Evolutionary conservation across 192 early-diverging fungal genomes (phyloP).

Genomic region (Phlyctochytrium planicorne): DNA sequence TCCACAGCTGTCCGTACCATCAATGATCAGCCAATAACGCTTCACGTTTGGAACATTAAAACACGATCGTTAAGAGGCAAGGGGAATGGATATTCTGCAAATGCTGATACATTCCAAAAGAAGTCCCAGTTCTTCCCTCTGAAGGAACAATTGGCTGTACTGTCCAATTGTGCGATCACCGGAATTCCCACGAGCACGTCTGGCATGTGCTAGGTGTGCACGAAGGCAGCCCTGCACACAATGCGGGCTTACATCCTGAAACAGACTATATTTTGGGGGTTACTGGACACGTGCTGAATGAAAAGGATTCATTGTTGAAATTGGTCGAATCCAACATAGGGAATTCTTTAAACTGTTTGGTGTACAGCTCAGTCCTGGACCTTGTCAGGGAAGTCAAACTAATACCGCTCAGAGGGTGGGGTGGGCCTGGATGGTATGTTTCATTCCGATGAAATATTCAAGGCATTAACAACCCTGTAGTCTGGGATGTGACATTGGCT

Average conservation of each 20-base stretch:
- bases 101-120: too few relatives aligned
- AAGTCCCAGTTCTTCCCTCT: background rate
- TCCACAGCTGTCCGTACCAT: too few relatives aligned
- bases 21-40: background rate
- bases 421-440: constrained; percentile 25
- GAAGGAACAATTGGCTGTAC: constrained; percentile 12
- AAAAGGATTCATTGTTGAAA: constrained; percentile 15
- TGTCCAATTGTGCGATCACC: background rate
- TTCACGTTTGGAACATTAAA: constrained; percentile 9
- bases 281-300: background rate
- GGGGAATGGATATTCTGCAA: too few relatives aligned
- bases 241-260: constrained; percentile 13
- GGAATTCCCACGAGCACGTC: constrained; percentile 1
- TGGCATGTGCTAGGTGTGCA: constrained; percentile 22
- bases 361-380: constrained; percentile 20
- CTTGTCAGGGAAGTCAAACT: constrained; percentile 11
- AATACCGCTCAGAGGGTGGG: constrained; percentile 15
- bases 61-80: background rate
- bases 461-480: background rate
- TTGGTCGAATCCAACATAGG: constrained; percentile 15
- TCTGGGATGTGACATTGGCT: constrained; percentile 23
- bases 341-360: background rate
- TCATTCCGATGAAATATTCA: background rate
- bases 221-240: constrained; percentile 21
- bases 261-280: constrained; percentile 24